These are phyloP conservation scores for Tulasnella sp. DNA, from an alignment of 768 basidiomycete species.

Conservation along the genomic window DNA sequence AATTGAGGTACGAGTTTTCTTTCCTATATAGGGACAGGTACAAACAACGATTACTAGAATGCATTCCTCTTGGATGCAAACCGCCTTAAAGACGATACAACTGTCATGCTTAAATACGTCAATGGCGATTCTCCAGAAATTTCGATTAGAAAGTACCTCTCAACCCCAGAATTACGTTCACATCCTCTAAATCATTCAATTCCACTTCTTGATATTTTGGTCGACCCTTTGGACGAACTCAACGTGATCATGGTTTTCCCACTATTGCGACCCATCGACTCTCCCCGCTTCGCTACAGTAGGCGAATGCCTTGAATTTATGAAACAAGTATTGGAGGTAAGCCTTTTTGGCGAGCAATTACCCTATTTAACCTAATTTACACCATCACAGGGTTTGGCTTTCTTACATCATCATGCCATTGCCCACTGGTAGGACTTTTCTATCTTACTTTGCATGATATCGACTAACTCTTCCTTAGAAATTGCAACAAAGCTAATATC, in stretches of 20 bases:
- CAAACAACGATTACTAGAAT: not conserved
- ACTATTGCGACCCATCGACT: not conserved
- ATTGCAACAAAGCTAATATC: not conserved
- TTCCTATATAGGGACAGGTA: not conserved
- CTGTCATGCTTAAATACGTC: not conserved
- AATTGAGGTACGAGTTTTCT: not conserved
- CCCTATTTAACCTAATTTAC: not conserved
- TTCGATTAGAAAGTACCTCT: not conserved
- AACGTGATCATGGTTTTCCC: not conserved
- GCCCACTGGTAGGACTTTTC: not conserved
- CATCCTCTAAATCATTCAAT: not conserved
- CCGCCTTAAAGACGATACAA: not conserved
- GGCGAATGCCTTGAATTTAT: too few species aligned
- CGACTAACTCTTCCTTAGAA: not conserved
- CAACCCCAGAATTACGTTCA: not conserved
- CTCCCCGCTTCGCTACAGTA: not conserved
- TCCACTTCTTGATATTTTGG: not conserved
- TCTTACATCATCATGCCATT: not conserved
- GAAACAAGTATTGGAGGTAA: not conserved
- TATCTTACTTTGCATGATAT: not conserved
- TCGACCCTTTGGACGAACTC: not conserved
- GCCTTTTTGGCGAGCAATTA: not conserved
- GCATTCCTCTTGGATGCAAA: not conserved
- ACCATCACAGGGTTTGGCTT: not conserved
- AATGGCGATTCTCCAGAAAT: not conserved